These are phyloP conservation scores for Knufia petricola DNA, from an alignment of 2,329 filamentous ascomycete species.

Conservation along the genomic window DNA sequence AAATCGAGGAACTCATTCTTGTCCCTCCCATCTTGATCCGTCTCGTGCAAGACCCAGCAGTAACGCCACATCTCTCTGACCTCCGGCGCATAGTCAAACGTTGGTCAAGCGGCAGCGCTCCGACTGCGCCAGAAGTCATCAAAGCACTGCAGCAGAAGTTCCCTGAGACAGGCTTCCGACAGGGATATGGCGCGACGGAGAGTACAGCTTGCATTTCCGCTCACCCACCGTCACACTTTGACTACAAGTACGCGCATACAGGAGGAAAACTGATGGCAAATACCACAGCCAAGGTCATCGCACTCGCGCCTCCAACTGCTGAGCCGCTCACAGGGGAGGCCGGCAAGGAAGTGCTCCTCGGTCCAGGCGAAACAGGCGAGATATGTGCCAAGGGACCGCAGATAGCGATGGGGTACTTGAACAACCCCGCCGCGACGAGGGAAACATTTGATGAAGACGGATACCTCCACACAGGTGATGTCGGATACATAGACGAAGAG, in stretches of 20 bases:
- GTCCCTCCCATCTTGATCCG: conserved; percentile 55
- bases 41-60: conserved; percentile 44
- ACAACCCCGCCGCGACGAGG: conserved; percentile 59
- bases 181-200: conserved; percentile 63
- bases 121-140: conserved; percentile 48
- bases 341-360: conserved; percentile 32
- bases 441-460: conserved; percentile 57
- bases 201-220: conserved; percentile 53
- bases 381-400: conserved; percentile 70
- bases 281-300: conserved; percentile 51
- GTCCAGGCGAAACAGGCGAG: conserved; percentile 45
- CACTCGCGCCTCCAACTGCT: conserved; percentile 21
- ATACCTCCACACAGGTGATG: conserved; percentile 55
- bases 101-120: conserved; percentile 53
- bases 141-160: conserved; percentile 47
- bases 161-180: conserved; percentile 52
- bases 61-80: conserved; percentile 45
- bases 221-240: conserved; percentile 47
- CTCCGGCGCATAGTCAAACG: conserved; percentile 43
- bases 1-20: conserved; percentile 47
- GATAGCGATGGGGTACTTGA: conserved; percentile 68
- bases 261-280: conserved; percentile 42
- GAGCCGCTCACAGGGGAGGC: conserved; percentile 32
- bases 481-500: conserved; percentile 49
- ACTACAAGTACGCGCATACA: conserved; percentile 47